Conservation (phyloP, 1,284 basidiomycete species). For the Naganishia albida region DNA sequence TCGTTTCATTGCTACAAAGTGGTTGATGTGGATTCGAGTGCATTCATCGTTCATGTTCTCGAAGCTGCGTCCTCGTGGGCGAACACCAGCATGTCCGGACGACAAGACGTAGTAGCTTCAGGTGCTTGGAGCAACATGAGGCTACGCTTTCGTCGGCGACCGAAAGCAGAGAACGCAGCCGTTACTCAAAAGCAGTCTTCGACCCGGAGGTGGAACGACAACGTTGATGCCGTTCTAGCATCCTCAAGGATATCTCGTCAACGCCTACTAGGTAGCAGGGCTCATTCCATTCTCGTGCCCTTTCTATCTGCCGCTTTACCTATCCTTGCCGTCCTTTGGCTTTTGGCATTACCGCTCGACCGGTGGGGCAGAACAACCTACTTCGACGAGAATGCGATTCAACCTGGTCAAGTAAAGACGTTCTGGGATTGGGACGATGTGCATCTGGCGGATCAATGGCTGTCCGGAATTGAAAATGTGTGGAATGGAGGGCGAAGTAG, state of each 20-base stretch:
- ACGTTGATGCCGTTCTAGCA: not conserved
- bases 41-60: not conserved
- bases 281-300: not conserved
- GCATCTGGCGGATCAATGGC: conserved; percentile 73
- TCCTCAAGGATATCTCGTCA: not conserved
- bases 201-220: conserved; percentile 10
- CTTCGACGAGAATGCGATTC: conserved; percentile 90
- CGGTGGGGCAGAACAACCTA: conserved; percentile 69
- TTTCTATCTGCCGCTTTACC: conserved; percentile 56
- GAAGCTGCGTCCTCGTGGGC: not conserved
- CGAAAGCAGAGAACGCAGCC: not conserved
- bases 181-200: not conserved
- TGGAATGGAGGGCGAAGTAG: conserved; percentile 63
- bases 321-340: conserved; percentile 69
- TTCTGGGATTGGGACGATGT: conserved; percentile 89
- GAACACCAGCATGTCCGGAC: not conserved
- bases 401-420: conserved; percentile 82
- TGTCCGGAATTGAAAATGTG: conserved; percentile 67
- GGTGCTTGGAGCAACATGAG: not conserved
- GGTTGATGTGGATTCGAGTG: no score
- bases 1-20: conserved; percentile 1
- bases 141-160: conserved; percentile 4
- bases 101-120: not conserved
- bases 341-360: conserved; percentile 67
- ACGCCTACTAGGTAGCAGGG: not conserved